Evolutionary conservation across 2,329 filamentous ascomycete genomes (phyloP).

Genomic region (Xylariaceae sp.): DNA sequence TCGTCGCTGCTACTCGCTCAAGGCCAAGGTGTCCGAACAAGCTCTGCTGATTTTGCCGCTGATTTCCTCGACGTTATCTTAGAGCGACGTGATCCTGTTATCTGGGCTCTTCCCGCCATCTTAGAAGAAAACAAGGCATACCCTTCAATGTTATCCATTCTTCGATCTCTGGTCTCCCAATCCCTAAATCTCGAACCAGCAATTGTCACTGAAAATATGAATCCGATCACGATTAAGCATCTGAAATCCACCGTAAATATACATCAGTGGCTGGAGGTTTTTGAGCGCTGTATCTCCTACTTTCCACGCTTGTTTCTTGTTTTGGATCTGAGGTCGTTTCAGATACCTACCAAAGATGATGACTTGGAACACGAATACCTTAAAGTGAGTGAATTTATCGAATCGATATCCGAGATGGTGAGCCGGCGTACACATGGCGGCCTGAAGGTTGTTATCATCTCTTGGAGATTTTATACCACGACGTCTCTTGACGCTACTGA

Average conservation of each 20-base stretch:
- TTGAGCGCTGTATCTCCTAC: background rate
- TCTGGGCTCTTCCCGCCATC: constrained; percentile 13
- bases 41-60: constrained; percentile 20
- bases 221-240: constrained; percentile 3
- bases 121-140: background rate
- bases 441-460: constrained; percentile 6
- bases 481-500: constrained; percentile 6
- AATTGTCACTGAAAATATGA: background rate
- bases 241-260: constrained; percentile 2
- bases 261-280: background rate
- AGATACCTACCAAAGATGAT: background rate
- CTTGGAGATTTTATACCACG: constrained; percentile 1
- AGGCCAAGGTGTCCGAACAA: constrained; percentile 17
- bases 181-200: background rate
- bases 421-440: background rate
- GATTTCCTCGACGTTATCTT: constrained; percentile 20
- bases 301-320: background rate
- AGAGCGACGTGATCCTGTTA: constrained; percentile 2
- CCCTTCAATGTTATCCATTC: background rate
- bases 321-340: background rate
- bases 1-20: constrained; percentile 23
- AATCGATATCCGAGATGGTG: constrained; percentile 2
- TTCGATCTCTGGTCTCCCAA: constrained; percentile 10
- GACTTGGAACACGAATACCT: background rate
- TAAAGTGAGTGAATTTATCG: constrained; percentile 5